phyloP scores from a whole-genome alignment of 331 rosid genomes.

The Phaseolus coccineus region DNA sequence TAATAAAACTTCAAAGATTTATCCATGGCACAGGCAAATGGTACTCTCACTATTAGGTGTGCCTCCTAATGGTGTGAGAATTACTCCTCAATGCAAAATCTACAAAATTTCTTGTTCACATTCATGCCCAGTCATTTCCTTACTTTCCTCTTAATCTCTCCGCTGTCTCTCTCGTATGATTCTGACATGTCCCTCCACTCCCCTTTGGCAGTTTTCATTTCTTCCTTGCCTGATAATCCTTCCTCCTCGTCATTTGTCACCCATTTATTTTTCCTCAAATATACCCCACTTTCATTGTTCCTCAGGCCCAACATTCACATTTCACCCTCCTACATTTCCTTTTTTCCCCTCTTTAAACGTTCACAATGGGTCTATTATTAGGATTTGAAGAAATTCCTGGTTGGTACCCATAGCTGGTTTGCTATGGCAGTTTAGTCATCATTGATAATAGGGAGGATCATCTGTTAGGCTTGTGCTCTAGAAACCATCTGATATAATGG shows the following conservation, averaged over 20 bases:
- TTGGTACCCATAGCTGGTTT: conserved; percentile 1
- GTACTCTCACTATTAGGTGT: neutral
- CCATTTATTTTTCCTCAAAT: too few relatives aligned
- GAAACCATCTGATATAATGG: neutral
- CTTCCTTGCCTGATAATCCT: neutral
- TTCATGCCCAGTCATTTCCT: neutral
- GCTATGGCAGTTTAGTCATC: conserved; percentile 21
- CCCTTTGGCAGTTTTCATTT: neutral
- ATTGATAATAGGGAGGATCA: neutral
- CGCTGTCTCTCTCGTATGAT: neutral
- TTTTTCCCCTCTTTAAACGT: too few relatives aligned
- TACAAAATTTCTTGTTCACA: neutral
- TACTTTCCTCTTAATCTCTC: neutral
- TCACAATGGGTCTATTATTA: neutral
- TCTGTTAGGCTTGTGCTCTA: neutral
- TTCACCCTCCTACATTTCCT: too few relatives aligned
- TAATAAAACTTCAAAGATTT: too few relatives aligned
- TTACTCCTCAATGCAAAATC: too few relatives aligned
- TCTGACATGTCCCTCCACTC: neutral
- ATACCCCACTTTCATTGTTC: too few relatives aligned
- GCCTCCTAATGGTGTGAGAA: too few relatives aligned
- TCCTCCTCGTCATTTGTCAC: too few relatives aligned
- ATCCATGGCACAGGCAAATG: neutral
- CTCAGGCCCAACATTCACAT: too few relatives aligned
- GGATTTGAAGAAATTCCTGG: neutral